These are phyloP conservation scores for Clavulina sp. DNA, from an alignment of 768 basidiomycete species.

Conservation along the genomic window DNA sequence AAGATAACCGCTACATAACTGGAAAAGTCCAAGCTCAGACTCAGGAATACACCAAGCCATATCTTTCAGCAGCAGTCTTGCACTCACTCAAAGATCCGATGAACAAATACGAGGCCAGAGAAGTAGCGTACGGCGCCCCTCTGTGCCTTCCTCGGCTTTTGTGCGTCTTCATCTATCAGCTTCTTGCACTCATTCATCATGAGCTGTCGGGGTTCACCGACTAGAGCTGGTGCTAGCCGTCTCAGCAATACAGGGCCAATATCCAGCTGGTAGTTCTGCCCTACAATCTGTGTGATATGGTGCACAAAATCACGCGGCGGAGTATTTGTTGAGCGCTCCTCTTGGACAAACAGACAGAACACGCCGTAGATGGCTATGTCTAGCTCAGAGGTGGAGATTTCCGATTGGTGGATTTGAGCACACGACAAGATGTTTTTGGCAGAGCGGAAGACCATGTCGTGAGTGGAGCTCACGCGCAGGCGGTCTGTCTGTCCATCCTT, in stretches of 20 bases:
- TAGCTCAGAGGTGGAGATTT: not conserved
- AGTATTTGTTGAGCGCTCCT: not conserved
- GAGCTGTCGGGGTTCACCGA: not conserved
- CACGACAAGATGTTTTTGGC: not conserved
- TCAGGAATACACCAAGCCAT: not conserved
- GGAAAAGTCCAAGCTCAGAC: not conserved
- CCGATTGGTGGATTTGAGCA: not conserved
- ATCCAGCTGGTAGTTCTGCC: not conserved
- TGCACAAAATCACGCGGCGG: not conserved
- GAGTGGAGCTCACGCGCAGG: not conserved
- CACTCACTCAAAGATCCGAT: not conserved
- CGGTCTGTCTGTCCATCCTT: not conserved
- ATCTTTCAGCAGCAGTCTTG: not conserved
- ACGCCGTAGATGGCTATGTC: not conserved
- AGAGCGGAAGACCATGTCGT: constrained; percentile 1
- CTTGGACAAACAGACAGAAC: not conserved
- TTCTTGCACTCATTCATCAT: not conserved
- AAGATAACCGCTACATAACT: not conserved
- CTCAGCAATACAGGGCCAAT: not conserved
- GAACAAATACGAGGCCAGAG: not conserved
- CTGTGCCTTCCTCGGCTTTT: not conserved
- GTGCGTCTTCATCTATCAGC: not conserved
- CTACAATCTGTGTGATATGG: not conserved
- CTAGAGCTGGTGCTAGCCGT: not conserved
- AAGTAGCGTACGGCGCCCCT: not conserved